Percentiles rank a stretch among this genome's conserved stretches.
These are phyloP conservation scores for Colletotrichum australisinense DNA, from an alignment of 2,329 filamentous ascomycete species.

Conservation along the genomic window DNA sequence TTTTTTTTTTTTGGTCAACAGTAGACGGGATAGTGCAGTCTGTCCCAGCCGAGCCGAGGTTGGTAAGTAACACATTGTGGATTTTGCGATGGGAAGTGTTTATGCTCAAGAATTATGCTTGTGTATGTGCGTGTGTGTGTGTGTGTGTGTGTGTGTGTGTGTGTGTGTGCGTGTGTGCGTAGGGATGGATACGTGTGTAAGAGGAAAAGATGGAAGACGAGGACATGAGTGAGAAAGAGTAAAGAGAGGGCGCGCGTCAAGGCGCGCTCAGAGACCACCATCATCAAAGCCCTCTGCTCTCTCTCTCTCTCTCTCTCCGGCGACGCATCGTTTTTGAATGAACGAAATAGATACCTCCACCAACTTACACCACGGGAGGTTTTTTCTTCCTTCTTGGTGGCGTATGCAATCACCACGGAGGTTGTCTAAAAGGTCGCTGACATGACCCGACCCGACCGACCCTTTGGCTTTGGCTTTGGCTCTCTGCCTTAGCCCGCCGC, in stretches of 20 bases:
- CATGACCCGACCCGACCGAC: background rate
- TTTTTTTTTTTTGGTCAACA: background rate
- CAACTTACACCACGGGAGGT: background rate
- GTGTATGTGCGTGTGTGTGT: no score
- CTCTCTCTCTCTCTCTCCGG: background rate
- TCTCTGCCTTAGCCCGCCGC: slow-evolving; percentile 10
- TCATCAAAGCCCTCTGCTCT: no score
- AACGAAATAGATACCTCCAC: background rate
- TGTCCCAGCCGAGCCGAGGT: background rate
- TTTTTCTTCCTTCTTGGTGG: background rate
- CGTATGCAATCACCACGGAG: background rate
- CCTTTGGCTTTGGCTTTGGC: background rate
- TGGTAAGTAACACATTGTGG: background rate
- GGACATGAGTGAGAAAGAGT: background rate
- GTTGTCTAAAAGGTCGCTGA: background rate
- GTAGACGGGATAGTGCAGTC: background rate
- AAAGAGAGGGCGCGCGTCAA: background rate
- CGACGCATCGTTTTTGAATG: background rate
- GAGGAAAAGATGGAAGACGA: background rate
- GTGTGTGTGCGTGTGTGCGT: no score
- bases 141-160: no score
- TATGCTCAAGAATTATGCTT: background rate
- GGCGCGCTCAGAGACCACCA: background rate
- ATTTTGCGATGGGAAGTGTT: background rate
- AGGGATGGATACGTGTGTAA: background rate